Evolutionary conservation across 495 filamentous ascomycete genomes (phyloP).

Genomic region (Aspergillus affinis): DNA sequence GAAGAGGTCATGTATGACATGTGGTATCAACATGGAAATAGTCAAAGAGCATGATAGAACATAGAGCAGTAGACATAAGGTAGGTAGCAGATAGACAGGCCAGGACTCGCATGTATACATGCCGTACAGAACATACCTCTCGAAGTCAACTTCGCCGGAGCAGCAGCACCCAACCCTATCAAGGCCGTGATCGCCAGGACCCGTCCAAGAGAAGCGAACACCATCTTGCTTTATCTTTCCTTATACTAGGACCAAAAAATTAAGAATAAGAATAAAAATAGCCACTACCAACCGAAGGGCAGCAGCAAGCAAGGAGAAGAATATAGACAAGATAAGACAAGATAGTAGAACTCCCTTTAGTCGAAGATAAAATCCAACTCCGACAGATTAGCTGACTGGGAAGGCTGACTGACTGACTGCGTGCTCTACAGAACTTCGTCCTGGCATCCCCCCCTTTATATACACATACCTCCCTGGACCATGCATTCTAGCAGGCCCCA

Average conservation of each 20-base stretch:
- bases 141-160: conserved; percentile 20
- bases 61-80: too few species aligned
- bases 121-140: conserved; percentile 27
- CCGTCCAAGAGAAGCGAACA: conserved; percentile 4
- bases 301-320: not conserved
- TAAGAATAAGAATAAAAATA: not conserved
- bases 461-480: not conserved
- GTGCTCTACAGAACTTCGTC: not conserved
- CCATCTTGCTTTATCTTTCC: too few species aligned
- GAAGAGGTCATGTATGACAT: not conserved
- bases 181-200: conserved; percentile 16
- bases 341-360: too few species aligned
- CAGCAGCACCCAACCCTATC: conserved; percentile 25
- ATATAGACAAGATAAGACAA: not conserved
- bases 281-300: not conserved
- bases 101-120: not conserved
- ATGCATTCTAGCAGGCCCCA: too few species aligned
- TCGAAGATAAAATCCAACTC: not conserved
- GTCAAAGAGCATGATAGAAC: too few species aligned
- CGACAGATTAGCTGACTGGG: not conserved
- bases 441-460: not conserved
- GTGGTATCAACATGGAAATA: too few species aligned
- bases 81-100: not conserved
- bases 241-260: not conserved
- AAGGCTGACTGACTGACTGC: not conserved